Base-by-base conservation (phyloP, 805 yeast species). In the Myxozyma vanderwaltii region DNA sequence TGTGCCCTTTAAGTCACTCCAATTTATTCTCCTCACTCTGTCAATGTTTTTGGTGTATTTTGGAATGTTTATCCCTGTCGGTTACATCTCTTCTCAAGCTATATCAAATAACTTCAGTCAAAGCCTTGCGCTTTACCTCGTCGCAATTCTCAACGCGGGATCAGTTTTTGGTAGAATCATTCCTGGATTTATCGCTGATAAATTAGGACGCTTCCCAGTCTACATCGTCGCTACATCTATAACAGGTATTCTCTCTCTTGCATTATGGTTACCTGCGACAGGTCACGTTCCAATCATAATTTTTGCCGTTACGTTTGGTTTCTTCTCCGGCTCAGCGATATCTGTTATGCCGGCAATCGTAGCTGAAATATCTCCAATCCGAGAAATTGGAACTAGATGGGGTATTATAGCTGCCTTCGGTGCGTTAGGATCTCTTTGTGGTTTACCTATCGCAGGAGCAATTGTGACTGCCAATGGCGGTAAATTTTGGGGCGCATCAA, bases 241-340 rank as follows among this genome's bases (percentile, higher is more conserved):
- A 53, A 72, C 81, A 15, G 74, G 79, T 0, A 17, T 85, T 0
- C 69, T 82, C 12, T 75, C 82, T 1, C 74, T 86, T 49, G 76
- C 77, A 0, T 66, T 86, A 17, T 86, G 91, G 91, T 71, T 85
- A 17, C 91, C 91, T 0, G 81, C 85, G 13, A 53, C 65, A 19
- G 68, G 57, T 39, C 53, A 57, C 19, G 74, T 68, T 2, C 74
- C 71, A 7, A 64, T 73, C 19, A 63, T 72, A 12, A 63, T 63
- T n/a, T 65, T 70, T n/a, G 70, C 70, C 12, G 49, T 69, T 15
- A 43, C 73, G 6, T 68, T 63, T 51, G 77, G 77, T 2, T 63
- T 71, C 48, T 58, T 66, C 44, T 62, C 71, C 6, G 76, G 77
- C 3, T 68, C 74, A 0, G 49, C 68, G 2, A 69, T 71, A 19